Evolutionary conservation across 2,329 filamentous ascomycete genomes (phyloP), one percentile per base, ranked within the genome.

Genomic region (Fusarium cyanostomum): DNA sequence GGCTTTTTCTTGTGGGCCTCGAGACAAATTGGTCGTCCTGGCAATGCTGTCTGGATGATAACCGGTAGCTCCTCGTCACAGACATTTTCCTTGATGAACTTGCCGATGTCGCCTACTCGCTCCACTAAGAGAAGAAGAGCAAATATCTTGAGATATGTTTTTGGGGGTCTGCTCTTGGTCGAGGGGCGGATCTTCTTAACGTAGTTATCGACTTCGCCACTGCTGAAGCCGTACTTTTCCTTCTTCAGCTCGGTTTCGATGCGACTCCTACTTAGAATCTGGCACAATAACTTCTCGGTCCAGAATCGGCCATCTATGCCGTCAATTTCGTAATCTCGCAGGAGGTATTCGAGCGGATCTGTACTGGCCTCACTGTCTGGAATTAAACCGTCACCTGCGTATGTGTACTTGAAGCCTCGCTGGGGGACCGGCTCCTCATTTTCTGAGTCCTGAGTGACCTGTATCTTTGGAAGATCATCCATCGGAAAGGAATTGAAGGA

Each of bases 101-200:
- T 38, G 11, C 13, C 33, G 10, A 59, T 35, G 7, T 56, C 39
- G 3, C 4, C 18, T 0, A n/a, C 8, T 12, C 21, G 18, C 3
- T 18, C 16, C 6, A n/a, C 5, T 3, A 59, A 18, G 0, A 46
- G 1, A 4, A 59, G 16, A 16, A 56, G 13, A 1, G 45, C 4
- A 9, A 59, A 59, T 2, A 59, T 11, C 21, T 39, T 54, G 3
- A 59, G 8, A 13, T 56, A 56, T 8, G 8, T 27, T 15, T 33
- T 8, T 15, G 11, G 7, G 9, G 13, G 3, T 9, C 7, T n/a
- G 8, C 3, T 7, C 3, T 15, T 1, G 1, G 21, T 21, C 1
- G 31, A 8, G 10, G 35, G 13, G 7, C 4, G 26, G 8, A 57
- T 52, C 8, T 7, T 18, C 1, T 53, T 21, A 12, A 35, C 42